phyloP scores from a whole-genome alignment of 345 rosid species.

The Diplotaxis tenuifolia region DNA sequence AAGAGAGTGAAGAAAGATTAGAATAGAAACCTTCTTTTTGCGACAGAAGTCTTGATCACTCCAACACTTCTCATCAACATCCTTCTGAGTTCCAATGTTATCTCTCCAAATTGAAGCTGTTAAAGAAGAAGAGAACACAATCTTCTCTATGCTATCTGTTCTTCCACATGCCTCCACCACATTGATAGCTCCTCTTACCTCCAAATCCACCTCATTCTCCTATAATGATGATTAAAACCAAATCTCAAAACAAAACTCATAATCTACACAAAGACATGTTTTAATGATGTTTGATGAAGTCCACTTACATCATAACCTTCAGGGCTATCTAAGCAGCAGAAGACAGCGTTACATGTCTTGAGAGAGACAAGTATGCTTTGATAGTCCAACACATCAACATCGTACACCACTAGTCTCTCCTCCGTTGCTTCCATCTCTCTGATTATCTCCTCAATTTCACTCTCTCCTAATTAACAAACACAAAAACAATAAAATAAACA shows the following conservation, averaged over 20 bases:
- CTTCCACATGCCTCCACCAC: constrained; percentile 86
- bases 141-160: constrained; percentile 57
- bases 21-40: constrained; percentile 60
- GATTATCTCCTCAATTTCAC: constrained; percentile 59
- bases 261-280: background rate
- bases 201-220: constrained; percentile 65
- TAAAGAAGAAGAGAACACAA: constrained; percentile 69
- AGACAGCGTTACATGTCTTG: constrained; percentile 63
- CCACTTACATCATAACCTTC: constrained; percentile 65
- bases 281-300: background rate
- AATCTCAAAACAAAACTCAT: background rate
- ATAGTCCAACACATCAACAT: constrained; percentile 71
- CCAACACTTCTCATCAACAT: constrained; percentile 83
- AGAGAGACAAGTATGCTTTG: constrained; percentile 73
- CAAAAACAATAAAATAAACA: constrained; percentile 2
- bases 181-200: constrained; percentile 83
- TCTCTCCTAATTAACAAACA: constrained; percentile 41
- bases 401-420: constrained; percentile 51
- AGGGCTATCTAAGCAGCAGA: constrained; percentile 69
- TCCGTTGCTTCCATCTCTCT: constrained; percentile 61
- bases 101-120: constrained; percentile 89
- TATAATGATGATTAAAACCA: constrained; percentile 16
- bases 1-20: constrained; percentile 14
- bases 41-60: constrained; percentile 75
- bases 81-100: constrained; percentile 48